phyloP scores from a whole-genome alignment of 2,329 filamentous ascomycete genomes.

The Penicillium griseofulvum region DNA sequence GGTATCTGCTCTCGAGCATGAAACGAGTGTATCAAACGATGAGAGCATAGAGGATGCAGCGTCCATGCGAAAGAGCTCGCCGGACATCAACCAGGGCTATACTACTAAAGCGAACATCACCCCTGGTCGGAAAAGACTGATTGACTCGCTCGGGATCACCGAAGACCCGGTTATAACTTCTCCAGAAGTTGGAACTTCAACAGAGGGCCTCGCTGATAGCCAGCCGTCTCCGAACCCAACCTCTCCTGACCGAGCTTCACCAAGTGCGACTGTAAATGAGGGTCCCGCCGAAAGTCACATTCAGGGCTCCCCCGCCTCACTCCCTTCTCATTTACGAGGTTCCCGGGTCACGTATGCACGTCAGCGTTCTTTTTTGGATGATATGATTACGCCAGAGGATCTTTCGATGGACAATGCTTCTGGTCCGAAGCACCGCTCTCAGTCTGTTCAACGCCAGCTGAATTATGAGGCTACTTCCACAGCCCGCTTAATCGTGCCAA shows the following conservation, averaged over 20 bases:
- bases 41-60: neutral
- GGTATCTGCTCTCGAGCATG: neutral
- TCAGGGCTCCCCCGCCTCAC: slow-evolving; percentile 12
- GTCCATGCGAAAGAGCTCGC: neutral
- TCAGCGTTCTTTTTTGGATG: slow-evolving; percentile 59
- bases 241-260: slow-evolving; percentile 6
- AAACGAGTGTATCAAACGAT: neutral
- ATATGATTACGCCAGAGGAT: slow-evolving; percentile 35
- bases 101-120: slow-evolving; percentile 10
- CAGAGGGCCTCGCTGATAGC: slow-evolving; percentile 8
- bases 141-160: slow-evolving; percentile 32
- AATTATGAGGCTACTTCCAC: slow-evolving; percentile 7
- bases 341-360: slow-evolving; percentile 59
- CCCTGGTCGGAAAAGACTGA: slow-evolving; percentile 33
- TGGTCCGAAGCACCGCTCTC: slow-evolving; percentile 3
- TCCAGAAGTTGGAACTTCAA: slow-evolving; percentile 6
- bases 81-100: neutral
- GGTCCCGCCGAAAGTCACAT: slow-evolving; percentile 1
- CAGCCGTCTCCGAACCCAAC: slow-evolving; percentile 8
- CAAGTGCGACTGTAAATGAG: slow-evolving; percentile 4
- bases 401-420: slow-evolving; percentile 4
- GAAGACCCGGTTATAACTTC: slow-evolving; percentile 11
- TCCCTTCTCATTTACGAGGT: slow-evolving; percentile 30
- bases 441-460: slow-evolving; percentile 3
- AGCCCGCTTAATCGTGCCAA: slow-evolving; percentile 35